Conservation (phyloP, 495 filamentous ascomycete species). For the Aspergillus funiculosus region DNA sequence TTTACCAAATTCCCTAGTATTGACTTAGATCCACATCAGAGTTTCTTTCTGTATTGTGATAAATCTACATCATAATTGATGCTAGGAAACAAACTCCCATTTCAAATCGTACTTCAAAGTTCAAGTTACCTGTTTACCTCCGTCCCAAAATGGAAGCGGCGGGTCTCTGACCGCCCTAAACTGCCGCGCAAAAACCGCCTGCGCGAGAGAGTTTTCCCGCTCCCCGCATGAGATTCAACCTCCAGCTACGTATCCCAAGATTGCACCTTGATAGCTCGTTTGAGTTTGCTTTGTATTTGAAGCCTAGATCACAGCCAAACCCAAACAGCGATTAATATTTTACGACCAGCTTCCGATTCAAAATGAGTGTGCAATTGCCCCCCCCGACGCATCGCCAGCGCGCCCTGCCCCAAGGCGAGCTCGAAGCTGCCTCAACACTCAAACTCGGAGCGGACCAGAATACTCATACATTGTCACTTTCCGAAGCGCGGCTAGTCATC, state of each 20-base stretch:
- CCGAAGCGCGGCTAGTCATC: conserved; percentile 86
- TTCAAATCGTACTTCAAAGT: no score
- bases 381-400: conserved; percentile 65
- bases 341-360: no score
- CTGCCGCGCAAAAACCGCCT: conserved; percentile 7
- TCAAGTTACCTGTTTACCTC: background rate
- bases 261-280: no score
- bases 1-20: no score
- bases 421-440: conserved; percentile 77
- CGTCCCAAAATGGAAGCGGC: conserved; percentile 10
- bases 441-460: conserved; percentile 88
- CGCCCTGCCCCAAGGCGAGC: conserved; percentile 67
- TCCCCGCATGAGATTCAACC: conserved; percentile 5
- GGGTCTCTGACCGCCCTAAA: conserved; percentile 7
- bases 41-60: conserved; percentile 1
- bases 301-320: no score
- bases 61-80: no score
- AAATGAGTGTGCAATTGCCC: conserved; percentile 40
- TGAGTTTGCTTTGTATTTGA: no score
- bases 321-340: no score
- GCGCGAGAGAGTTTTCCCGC: conserved; percentile 14
- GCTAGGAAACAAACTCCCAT: no score
- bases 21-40: no score
- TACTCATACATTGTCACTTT: conserved; percentile 80
- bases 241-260: conserved; percentile 6